Conservation (phyloP, 1,284 basidiomycete species). For the Abortiporus biennis region DNA sequence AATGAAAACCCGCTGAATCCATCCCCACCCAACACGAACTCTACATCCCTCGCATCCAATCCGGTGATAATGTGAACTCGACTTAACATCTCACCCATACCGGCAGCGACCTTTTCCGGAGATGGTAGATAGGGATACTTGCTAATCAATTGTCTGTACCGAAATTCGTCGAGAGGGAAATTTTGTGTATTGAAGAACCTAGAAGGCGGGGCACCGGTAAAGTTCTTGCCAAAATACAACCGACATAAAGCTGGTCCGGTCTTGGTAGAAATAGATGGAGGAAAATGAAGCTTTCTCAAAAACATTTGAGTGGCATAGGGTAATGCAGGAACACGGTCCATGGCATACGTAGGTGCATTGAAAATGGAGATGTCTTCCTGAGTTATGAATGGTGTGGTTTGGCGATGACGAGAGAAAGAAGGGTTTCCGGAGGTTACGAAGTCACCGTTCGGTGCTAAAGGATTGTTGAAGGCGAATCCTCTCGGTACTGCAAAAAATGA, state of each 20-base stretch:
- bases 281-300: conserved; percentile 2
- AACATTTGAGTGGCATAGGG: not conserved
- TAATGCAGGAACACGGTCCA: conserved; percentile 8
- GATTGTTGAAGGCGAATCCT: conserved; percentile 12
- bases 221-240: conserved; percentile 15
- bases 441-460: too few relatives aligned
- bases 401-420: too few relatives aligned
- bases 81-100: conserved; percentile 26
- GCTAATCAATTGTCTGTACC: conserved; percentile 13
- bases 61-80: conserved; percentile 20
- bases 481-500: conserved; percentile 15
- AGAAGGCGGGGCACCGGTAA: conserved; percentile 2
- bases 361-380: conserved; percentile 1
- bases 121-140: conserved; percentile 4
- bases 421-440: too few relatives aligned
- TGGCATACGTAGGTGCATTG: conserved; percentile 4
- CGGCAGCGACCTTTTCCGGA: conserved; percentile 18
- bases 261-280: not conserved
- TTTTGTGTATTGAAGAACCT: conserved; percentile 14
- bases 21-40: conserved; percentile 26
- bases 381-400: too few relatives aligned
- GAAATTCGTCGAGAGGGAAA: conserved; percentile 16
- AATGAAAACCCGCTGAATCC: conserved; percentile 11
- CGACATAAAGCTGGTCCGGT: conserved; percentile 12
- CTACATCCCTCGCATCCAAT: conserved; percentile 26